Conservation (phyloP, 2,329 filamentous ascomycete genomes). For the Sporothrix schenckii region DNA sequence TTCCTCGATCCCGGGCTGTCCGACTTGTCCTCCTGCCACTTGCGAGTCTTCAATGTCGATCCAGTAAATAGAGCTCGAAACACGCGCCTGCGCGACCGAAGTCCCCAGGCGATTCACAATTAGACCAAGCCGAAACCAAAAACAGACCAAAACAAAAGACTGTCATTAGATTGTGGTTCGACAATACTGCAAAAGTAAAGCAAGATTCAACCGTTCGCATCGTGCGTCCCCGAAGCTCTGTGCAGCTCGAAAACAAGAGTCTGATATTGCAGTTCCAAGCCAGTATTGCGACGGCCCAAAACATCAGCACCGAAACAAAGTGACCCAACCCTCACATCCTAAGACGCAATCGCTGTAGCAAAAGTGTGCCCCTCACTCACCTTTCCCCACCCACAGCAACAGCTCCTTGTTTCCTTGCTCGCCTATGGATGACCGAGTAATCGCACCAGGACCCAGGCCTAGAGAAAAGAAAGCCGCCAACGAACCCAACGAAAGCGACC, state of each 20-base stretch:
- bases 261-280: constrained; percentile 10
- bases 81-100: neutral
- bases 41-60: constrained; percentile 11
- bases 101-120: neutral
- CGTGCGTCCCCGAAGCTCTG: neutral
- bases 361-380: constrained; percentile 16
- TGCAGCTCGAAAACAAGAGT: constrained; percentile 12
- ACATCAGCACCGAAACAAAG: neutral
- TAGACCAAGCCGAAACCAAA: neutral
- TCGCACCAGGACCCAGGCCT: constrained; percentile 1
- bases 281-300: neutral
- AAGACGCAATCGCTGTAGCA: constrained; percentile 24
- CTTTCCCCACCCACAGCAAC: neutral
- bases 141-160: neutral
- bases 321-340: neutral
- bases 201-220: neutral
- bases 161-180: neutral
- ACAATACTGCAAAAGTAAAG: neutral
- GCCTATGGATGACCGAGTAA: constrained; percentile 17
- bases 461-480: neutral
- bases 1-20: constrained; percentile 20
- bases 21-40: neutral
- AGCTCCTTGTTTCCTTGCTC: neutral
- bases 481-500: neutral
- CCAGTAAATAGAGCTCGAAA: neutral